A percentile compares a stretch with the other conserved stretches of the same genome.
Conservation (phyloP, 2,329 filamentous ascomycete genomes). For the Huntiella omanensis region DNA sequence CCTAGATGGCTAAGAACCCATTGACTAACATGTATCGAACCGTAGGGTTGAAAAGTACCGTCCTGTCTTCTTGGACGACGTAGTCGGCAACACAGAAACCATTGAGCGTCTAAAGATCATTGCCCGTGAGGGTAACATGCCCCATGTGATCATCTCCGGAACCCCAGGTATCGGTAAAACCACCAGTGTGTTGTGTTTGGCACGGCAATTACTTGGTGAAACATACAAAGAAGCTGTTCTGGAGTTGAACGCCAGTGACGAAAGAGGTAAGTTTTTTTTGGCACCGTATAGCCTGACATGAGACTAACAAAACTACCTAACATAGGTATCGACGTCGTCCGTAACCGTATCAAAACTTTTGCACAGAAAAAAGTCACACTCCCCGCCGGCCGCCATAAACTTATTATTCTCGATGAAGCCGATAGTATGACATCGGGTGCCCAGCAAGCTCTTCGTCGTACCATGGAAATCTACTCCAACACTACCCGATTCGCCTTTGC, state of each 20-base stretch:
- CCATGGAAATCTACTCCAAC: constrained; percentile 97
- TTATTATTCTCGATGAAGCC: constrained; percentile 94
- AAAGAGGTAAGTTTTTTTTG: constrained; percentile 43
- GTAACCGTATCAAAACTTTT: constrained; percentile 94
- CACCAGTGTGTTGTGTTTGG: constrained; percentile 82
- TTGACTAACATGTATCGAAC: constrained; percentile 13
- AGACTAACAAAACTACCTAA: background rate
- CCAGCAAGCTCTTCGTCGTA: constrained; percentile 82
- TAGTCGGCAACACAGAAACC: constrained; percentile 95
- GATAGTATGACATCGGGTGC: constrained; percentile 96
- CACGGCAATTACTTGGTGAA: constrained; percentile 76
- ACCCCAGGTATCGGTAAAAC: constrained; percentile 99
- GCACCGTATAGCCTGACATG: constrained; percentile 20
- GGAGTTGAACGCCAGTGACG: constrained; percentile 90
- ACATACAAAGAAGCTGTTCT: constrained; percentile 94
- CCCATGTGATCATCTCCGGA: constrained; percentile 96
- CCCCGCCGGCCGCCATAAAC: constrained; percentile 75
- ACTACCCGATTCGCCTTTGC: constrained; percentile 96
- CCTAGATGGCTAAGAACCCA: background rate
- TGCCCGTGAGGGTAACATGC: constrained; percentile 97
- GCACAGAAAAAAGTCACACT: constrained; percentile 98
- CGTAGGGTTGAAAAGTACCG: constrained; percentile 94
- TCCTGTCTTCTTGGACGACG: constrained; percentile 83
- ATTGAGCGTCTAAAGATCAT: constrained; percentile 97
- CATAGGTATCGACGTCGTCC: constrained; percentile 85